Percentiles rank a stretch among this genome's conserved stretches.
Evolutionary conservation across 768 basidiomycete genomes (phyloP).

Genomic region (Mycena vulgaris): DNA sequence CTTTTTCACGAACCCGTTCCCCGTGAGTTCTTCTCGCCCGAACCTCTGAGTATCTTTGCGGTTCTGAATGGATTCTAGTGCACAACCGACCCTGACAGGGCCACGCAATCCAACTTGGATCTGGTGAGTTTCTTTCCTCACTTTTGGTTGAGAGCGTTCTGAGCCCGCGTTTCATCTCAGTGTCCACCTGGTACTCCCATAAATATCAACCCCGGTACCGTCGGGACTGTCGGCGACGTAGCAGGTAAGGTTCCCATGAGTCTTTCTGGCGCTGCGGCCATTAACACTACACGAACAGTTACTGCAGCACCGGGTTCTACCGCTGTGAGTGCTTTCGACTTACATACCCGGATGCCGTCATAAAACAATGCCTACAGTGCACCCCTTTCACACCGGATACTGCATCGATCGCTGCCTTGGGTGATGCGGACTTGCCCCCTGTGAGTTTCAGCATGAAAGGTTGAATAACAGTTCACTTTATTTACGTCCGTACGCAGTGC

Average conservation of each 20-base stretch:
- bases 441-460: constrained; percentile 6
- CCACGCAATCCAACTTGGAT: constrained; percentile 10
- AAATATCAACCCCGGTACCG: constrained; percentile 15
- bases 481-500: constrained; percentile 15
- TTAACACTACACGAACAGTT: constrained; percentile 17
- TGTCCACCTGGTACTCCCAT: constrained; percentile 14
- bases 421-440: constrained; percentile 9
- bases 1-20: constrained; percentile 12
- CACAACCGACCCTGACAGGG: constrained; percentile 17
- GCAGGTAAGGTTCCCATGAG: constrained; percentile 8
- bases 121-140: constrained; percentile 16
- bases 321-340: constrained; percentile 12
- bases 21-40: constrained; percentile 11
- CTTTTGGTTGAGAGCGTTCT: constrained; percentile 9
- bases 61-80: constrained; percentile 8
- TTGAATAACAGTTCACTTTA: constrained; percentile 7
- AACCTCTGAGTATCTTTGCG: constrained; percentile 2
- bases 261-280: constrained; percentile 12
- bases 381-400: constrained; percentile 14
- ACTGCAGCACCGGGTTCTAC: constrained; percentile 17
- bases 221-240: constrained; percentile 13
- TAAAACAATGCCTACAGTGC: constrained; percentile 13
- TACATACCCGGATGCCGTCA: constrained; percentile 4
- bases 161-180: constrained; percentile 13
- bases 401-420: constrained; percentile 15